phyloP scores from a whole-genome alignment of 1,284 basidiomycete genomes.

The Ceratobasidium sp. region DNA sequence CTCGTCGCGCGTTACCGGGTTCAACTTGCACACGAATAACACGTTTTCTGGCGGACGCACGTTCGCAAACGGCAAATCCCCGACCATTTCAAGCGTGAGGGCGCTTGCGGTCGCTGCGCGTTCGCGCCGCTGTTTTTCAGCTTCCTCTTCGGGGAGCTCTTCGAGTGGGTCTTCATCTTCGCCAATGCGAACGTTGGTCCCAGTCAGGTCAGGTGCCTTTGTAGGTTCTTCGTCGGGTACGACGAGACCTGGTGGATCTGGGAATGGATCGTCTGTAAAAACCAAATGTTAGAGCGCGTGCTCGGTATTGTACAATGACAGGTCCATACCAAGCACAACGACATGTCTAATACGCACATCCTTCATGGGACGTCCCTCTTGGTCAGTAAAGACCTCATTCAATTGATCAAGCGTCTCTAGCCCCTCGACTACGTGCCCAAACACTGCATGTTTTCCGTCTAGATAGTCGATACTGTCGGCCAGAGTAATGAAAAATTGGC shows the following conservation, averaged over 20 bases:
- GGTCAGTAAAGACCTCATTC: slow-evolving; percentile 90
- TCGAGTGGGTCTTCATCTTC: slow-evolving; percentile 89
- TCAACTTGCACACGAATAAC: slow-evolving; percentile 98
- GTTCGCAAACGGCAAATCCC: slow-evolving; percentile 97
- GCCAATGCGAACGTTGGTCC: slow-evolving; percentile 76
- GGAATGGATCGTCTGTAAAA: slow-evolving; percentile 88
- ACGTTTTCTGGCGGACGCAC: slow-evolving; percentile 98
- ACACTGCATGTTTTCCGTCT: slow-evolving; percentile 95
- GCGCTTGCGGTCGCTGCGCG: slow-evolving; percentile 93
- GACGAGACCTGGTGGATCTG: slow-evolving; percentile 80
- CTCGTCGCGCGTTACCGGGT: slow-evolving; percentile 93
- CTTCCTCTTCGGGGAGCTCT: slow-evolving; percentile 82
- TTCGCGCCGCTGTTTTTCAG: slow-evolving; percentile 79
- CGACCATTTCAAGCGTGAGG: slow-evolving; percentile 98
- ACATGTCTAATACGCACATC: slow-evolving; percentile 94
- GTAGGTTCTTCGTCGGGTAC: slow-evolving; percentile 82
- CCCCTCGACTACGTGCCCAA: slow-evolving; percentile 95
- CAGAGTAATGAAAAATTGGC: slow-evolving; percentile 96
- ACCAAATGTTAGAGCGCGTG: slow-evolving; percentile 26
- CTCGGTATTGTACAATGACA: neutral
- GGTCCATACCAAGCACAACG: slow-evolving; percentile 81
- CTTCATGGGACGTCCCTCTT: slow-evolving; percentile 89
- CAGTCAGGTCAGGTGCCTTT: slow-evolving; percentile 76
- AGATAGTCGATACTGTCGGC: slow-evolving; percentile 92
- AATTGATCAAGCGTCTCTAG: slow-evolving; percentile 92